A percentile compares a stretch with the other conserved stretches of the same genome.
phyloP scores from a whole-genome alignment of 352 stramenopile genomes.

The Phytophthora lateralis region DNA sequence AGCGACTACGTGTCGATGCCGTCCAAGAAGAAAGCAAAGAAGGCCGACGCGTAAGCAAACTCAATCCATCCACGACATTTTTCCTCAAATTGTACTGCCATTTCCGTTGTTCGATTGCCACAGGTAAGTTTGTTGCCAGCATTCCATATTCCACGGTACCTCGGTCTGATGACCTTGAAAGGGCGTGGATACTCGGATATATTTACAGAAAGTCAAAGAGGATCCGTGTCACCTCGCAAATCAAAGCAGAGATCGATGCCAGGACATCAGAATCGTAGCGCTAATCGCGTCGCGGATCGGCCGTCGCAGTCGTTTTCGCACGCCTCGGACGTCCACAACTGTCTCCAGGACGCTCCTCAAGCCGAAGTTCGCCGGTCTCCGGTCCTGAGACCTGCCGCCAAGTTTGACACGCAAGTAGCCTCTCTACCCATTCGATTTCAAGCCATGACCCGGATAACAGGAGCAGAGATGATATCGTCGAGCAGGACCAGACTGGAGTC shows the following conservation, averaged over 20 bases:
- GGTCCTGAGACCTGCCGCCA: conserved; percentile 5
- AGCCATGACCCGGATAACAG: conserved; percentile 23
- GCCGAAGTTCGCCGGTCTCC: conserved; percentile 7
- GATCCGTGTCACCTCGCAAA: conserved; percentile 29
- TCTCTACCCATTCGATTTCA: conserved; percentile 27
- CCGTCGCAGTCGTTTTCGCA: conserved; percentile 8
- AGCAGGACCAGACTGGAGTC: neutral
- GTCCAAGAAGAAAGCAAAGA: conserved; percentile 57
- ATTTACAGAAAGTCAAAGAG: conserved; percentile 33
- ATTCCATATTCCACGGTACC: conserved; percentile 27
- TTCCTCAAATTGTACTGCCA: neutral
- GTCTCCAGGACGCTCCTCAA: conserved; percentile 3
- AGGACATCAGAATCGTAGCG: conserved; percentile 4
- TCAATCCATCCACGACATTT: conserved; percentile 25
- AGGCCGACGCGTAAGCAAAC: conserved; percentile 34
- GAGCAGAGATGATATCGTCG: neutral
- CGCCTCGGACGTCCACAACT: conserved; percentile 2
- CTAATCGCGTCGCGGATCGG: conserved; percentile 1
- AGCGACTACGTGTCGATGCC: conserved; percentile 75
- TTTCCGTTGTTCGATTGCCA: neutral
- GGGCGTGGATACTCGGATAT: conserved; percentile 31
- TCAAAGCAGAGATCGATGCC: conserved; percentile 25
- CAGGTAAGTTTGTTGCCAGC: neutral
- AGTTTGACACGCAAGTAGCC: conserved; percentile 36
- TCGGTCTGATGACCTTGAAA: conserved; percentile 20